Evolutionary conservation across 768 basidiomycete genomes (phyloP).

Genomic region (Suillus variegatus): DNA sequence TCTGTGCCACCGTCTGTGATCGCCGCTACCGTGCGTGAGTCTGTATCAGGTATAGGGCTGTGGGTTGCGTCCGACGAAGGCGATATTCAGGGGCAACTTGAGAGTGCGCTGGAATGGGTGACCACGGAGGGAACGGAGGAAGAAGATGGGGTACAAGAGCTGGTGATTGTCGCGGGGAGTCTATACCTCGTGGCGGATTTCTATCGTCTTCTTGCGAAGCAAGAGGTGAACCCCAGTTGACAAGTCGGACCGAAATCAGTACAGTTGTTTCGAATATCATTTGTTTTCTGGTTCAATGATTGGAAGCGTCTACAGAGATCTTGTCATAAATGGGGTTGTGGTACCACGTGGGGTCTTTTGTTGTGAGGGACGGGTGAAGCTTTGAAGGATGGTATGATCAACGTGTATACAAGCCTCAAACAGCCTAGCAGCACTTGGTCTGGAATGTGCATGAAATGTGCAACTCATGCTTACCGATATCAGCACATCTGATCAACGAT

Average conservation of each 20-base stretch:
- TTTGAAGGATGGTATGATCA: background rate
- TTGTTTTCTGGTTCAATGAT: background rate
- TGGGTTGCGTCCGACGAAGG: slow-evolving; percentile 43
- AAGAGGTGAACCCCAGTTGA: background rate
- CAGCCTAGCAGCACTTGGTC: background rate
- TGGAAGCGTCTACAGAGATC: background rate
- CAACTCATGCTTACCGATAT: background rate
- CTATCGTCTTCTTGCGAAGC: slow-evolving; percentile 53
- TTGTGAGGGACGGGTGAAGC: background rate
- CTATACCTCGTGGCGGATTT: slow-evolving; percentile 94
- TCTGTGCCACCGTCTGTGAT: slow-evolving; percentile 57
- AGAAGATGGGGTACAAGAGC: slow-evolving; percentile 27
- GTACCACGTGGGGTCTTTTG: background rate
- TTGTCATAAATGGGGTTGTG: background rate
- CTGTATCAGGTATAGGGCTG: slow-evolving; percentile 48
- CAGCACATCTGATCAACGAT: background rate
- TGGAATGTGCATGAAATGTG: too few relatives aligned
- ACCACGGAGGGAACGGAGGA: slow-evolving; percentile 2
- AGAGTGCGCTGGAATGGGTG: slow-evolving; percentile 53
- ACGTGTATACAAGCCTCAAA: background rate
- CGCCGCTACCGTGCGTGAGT: slow-evolving; percentile 40
- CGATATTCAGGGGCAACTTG: slow-evolving; percentile 36
- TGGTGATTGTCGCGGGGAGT: slow-evolving; percentile 86
- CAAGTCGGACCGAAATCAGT: slow-evolving; percentile 2
- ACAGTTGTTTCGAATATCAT: background rate